Evolutionary conservation across 1,139 yeast genomes (phyloP).

Genomic region (Kodamaea derodonti): DNA sequence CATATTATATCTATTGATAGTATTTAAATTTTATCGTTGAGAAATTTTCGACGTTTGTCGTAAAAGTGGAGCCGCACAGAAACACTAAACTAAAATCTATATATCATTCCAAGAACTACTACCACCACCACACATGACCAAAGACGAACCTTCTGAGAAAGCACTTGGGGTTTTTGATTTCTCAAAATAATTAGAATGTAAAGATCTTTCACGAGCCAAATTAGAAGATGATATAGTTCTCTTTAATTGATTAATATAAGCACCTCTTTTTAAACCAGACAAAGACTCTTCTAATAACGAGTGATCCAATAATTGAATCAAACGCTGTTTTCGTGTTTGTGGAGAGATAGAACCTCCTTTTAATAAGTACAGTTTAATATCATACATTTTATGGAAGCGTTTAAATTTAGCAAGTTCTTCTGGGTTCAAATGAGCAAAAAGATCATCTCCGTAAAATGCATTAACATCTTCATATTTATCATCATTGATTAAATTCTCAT

Average conservation of each 20-base stretch:
- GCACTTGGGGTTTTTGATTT: constrained; percentile 8
- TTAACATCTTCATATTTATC: constrained; percentile 1
- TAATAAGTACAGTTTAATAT: constrained; percentile 16
- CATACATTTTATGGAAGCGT: constrained; percentile 21
- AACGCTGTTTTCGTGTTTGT: constrained; percentile 4
- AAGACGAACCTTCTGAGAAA: constrained; percentile 18
- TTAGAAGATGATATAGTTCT: neutral
- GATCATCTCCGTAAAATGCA: constrained; percentile 35
- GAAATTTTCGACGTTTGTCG: constrained; percentile 2
- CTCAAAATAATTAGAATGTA: neutral
- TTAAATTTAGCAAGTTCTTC: constrained; percentile 27
- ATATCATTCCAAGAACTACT: constrained; percentile 27
- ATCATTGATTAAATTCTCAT: constrained; percentile 24
- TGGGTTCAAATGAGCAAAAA: constrained; percentile 23
- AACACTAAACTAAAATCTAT: no score
- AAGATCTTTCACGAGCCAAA: neutral
- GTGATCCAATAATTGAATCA: constrained; percentile 4
- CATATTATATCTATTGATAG: constrained; percentile 12
- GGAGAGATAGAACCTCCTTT: constrained; percentile 6
- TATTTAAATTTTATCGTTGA: neutral
- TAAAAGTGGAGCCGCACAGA: neutral
- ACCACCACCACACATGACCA: constrained; percentile 29
- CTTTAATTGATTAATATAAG: neutral
- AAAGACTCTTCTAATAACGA: constrained; percentile 1
- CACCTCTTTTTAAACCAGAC: neutral